A percentile compares a stretch with the other conserved stretches of the same genome.
phyloP scores from a whole-genome alignment of 2,329 filamentous ascomycete genomes.

The Calonectria crousiana region DNA sequence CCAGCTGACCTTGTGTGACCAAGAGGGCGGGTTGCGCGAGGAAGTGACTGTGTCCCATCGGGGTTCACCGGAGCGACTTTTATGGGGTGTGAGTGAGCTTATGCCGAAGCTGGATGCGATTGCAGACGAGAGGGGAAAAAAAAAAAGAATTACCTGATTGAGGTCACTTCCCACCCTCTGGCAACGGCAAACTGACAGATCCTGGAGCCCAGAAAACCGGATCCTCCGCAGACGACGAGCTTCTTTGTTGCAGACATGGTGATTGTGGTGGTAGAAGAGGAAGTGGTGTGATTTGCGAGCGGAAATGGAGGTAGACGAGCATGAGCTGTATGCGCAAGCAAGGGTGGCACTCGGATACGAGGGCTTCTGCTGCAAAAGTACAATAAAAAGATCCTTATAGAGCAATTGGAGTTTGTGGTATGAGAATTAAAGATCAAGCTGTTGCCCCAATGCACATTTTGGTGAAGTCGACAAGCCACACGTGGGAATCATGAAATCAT shows the following conservation, averaged over 20 bases:
- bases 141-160: constrained; percentile 76
- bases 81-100: constrained; percentile 40
- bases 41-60: constrained; percentile 85
- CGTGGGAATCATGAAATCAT: constrained; percentile 46
- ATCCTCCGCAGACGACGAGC: constrained; percentile 92
- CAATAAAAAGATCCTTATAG: background rate
- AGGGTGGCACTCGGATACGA: background rate
- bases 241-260: constrained; percentile 75
- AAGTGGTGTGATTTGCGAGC: constrained; percentile 39
- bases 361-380: background rate
- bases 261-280: constrained; percentile 25
- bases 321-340: background rate
- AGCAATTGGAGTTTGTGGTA: constrained; percentile 2
- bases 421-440: constrained; percentile 28
- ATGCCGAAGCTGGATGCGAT: background rate
- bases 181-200: constrained; percentile 92
- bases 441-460: constrained; percentile 12
- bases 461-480: constrained; percentile 22
- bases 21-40: constrained; percentile 76
- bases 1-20: constrained; percentile 89
- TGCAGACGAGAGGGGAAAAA: background rate
- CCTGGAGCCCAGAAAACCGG: constrained; percentile 87
- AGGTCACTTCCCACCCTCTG: constrained; percentile 91
- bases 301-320: constrained; percentile 6
- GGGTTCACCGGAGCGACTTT: constrained; percentile 89